These are phyloP conservation scores for Diplodia intermedia DNA, from an alignment of 2,329 filamentous ascomycete species.

Conservation along the genomic window DNA sequence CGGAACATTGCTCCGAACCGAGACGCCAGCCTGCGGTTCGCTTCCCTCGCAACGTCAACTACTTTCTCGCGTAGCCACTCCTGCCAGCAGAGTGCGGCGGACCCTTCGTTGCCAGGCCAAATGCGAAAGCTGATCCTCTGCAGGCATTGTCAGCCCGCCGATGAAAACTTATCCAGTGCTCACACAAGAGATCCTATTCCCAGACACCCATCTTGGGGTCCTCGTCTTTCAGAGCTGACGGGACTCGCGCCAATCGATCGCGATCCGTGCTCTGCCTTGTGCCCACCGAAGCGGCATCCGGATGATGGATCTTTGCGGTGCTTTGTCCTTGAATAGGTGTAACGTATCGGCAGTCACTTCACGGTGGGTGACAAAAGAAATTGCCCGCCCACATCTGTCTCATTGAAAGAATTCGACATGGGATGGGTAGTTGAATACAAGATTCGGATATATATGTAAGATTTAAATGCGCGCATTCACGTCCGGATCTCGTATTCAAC, in stretches of 20 bases:
- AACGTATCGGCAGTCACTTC: too few relatives aligned
- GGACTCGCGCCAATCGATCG: too few relatives aligned
- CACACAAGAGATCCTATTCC: neutral
- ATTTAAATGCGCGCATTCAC: too few relatives aligned
- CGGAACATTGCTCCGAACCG: constrained; percentile 7
- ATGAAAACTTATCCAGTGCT: neutral
- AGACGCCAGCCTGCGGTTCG: neutral
- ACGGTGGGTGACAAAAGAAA: too few relatives aligned
- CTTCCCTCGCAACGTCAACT: neutral
- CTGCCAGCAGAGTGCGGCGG: neutral
- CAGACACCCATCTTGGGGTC: neutral
- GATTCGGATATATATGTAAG: too few relatives aligned
- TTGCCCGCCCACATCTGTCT: too few relatives aligned
- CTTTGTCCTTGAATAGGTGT: too few relatives aligned
- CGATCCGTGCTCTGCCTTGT: neutral
- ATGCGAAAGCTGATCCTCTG: neutral
- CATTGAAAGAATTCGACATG: too few relatives aligned
- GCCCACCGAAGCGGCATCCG: neutral
- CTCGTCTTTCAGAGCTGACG: neutral
- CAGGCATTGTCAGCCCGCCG: neutral
- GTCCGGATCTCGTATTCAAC: too few relatives aligned
- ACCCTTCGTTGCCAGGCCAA: neutral
- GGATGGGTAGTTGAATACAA: too few relatives aligned
- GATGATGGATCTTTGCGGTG: neutral
- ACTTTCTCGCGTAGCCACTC: neutral